Evolutionary conservation across 1,284 basidiomycete genomes (phyloP).

Genomic region (Cutaneotrichosporon sp.): DNA sequence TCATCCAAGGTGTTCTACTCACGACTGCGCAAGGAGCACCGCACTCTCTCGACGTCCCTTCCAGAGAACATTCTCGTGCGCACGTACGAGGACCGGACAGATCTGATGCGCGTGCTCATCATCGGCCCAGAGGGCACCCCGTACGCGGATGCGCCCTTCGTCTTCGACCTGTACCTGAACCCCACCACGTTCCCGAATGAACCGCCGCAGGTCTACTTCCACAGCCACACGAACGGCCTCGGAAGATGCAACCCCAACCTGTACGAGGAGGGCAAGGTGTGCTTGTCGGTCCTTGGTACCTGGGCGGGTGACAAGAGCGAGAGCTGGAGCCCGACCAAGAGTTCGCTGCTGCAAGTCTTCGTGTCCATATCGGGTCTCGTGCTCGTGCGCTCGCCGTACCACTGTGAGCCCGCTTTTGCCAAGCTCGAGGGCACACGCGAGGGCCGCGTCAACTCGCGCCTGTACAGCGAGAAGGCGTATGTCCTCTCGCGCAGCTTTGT

Average conservation of each 20-base stretch:
- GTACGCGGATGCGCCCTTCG: slow-evolving; percentile 88
- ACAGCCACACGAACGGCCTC: slow-evolving; percentile 91
- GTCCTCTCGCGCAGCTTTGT: slow-evolving; percentile 87
- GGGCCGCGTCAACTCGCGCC: slow-evolving; percentile 69
- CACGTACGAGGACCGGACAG: slow-evolving; percentile 69
- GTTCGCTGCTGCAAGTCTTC: slow-evolving; percentile 85
- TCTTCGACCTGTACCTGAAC: slow-evolving; percentile 90
- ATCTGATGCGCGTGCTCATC: slow-evolving; percentile 83
- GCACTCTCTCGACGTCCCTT: slow-evolving; percentile 71
- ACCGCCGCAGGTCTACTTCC: slow-evolving; percentile 85
- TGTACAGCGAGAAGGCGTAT: slow-evolving; percentile 75
- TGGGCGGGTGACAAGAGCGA: slow-evolving; percentile 87
- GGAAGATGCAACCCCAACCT: slow-evolving; percentile 79
- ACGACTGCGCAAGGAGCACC: slow-evolving; percentile 79
- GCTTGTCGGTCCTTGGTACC: slow-evolving; percentile 85
- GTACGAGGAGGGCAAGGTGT: slow-evolving; percentile 95
- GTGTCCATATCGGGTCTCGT: slow-evolving; percentile 93
- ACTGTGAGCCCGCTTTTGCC: slow-evolving; percentile 86
- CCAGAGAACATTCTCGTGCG: slow-evolving; percentile 61
- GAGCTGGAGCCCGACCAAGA: slow-evolving; percentile 72
- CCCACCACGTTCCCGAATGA: slow-evolving; percentile 77
- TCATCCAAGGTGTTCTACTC: slow-evolving; percentile 71
- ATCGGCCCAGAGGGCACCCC: slow-evolving; percentile 92
- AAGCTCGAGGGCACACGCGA: slow-evolving; percentile 86
- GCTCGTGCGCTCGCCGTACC: slow-evolving; percentile 90